These are phyloP conservation scores for Aurifilum marmelostoma DNA, from an alignment of 2,329 filamentous ascomycete genomes.

Conservation along the genomic window DNA sequence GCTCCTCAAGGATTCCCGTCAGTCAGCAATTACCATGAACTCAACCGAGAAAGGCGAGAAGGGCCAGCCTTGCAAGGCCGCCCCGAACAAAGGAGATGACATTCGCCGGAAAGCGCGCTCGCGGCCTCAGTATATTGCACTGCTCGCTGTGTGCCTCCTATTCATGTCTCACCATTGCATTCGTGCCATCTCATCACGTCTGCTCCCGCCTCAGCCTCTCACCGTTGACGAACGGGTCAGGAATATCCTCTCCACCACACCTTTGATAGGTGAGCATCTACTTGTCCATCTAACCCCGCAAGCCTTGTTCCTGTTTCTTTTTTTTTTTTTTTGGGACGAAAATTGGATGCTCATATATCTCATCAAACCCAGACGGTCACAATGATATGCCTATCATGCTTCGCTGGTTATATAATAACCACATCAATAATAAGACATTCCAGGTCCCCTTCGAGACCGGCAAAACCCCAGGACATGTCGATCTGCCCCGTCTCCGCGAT, in stretches of 20 bases:
- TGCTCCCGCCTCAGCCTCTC: constrained; percentile 10
- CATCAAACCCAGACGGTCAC: constrained; percentile 70
- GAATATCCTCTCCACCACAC: constrained; percentile 49
- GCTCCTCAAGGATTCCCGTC: constrained; percentile 3
- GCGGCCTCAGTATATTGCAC: constrained; percentile 2
- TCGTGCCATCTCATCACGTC: constrained; percentile 14
- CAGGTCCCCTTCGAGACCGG: constrained; percentile 74
- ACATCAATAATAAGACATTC: constrained; percentile 76
- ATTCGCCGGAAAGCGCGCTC: constrained; percentile 4
- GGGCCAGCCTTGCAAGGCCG: constrained; percentile 22
- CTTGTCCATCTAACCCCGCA: neutral
- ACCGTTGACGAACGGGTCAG: constrained; percentile 51
- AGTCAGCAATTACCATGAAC: constrained; percentile 15
- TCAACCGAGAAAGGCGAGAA: constrained; percentile 24
- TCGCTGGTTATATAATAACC: constrained; percentile 69
- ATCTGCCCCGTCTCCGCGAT: constrained; percentile 72
- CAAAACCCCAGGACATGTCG: constrained; percentile 70
- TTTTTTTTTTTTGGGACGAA: no score
- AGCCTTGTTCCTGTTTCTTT: no score
- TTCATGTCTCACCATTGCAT: constrained; percentile 20
- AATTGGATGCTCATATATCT: neutral
- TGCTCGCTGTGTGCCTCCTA: constrained; percentile 10
- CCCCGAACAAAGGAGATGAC: constrained; percentile 22
- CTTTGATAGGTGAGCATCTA: constrained; percentile 50
- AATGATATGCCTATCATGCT: constrained; percentile 83